These are phyloP conservation scores for Urostyla sp. DNA, from an alignment of 73 alveolate species.

Conservation along the genomic window DNA sequence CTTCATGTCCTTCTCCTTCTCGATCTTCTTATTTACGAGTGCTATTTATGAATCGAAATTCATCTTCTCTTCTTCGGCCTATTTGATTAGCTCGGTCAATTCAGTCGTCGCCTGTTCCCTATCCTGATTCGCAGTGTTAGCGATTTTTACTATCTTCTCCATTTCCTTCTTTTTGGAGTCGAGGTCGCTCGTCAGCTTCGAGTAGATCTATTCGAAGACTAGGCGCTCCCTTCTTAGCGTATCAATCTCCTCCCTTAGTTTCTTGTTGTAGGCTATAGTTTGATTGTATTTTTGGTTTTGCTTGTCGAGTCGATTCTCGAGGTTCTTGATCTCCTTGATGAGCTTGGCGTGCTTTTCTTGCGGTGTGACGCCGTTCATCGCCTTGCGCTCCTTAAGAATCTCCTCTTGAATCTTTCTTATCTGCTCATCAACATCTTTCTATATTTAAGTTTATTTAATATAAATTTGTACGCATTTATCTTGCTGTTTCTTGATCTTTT, in stretches of 20 bases:
- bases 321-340: constrained; percentile 70
- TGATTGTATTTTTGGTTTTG: constrained; percentile 86
- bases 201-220: constrained; percentile 85
- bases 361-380: constrained; percentile 73
- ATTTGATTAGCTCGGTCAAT: constrained; percentile 76
- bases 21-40: constrained; percentile 61
- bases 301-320: constrained; percentile 88
- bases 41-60: constrained; percentile 75
- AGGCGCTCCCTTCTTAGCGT: constrained; percentile 85
- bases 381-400: constrained; percentile 59
- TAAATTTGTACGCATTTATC: constrained; percentile 32
- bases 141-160: constrained; percentile 75
- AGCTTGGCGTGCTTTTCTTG: constrained; percentile 75
- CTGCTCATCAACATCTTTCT: constrained; percentile 55
- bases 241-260: constrained; percentile 84
- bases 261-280: constrained; percentile 87
- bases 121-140: constrained; percentile 69
- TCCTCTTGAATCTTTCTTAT: constrained; percentile 60
- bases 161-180: constrained; percentile 85
- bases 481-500: constrained; percentile 23
- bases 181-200: constrained; percentile 74
- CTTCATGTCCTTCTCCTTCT: constrained; percentile 76
- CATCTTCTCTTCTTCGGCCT: constrained; percentile 84
- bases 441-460: neutral
- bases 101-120: constrained; percentile 80